A percentile compares a stretch with the other conserved stretches of the same genome.
Evolutionary conservation across 129 eudicot genomes (phyloP).

Genomic region (Saussurea involucrata): DNA sequence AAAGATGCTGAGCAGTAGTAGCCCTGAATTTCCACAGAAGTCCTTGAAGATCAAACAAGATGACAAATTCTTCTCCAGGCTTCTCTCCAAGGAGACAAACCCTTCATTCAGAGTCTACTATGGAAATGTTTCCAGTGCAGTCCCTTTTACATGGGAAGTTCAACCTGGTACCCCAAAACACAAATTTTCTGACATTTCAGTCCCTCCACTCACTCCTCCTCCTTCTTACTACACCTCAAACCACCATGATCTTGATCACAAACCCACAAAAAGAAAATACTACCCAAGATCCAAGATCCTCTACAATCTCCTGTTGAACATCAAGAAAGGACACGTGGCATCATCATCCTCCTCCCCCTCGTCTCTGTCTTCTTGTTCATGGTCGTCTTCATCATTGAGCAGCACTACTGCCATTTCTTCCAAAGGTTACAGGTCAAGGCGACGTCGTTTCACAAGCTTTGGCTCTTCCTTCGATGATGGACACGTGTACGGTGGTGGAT

Average conservation of each 20-base stretch:
- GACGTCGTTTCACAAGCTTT: constrained; percentile 46
- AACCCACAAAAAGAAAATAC: constrained; percentile 21
- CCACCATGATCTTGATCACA: constrained; percentile 10
- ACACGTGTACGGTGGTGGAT: constrained; percentile 22
- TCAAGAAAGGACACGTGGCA: constrained; percentile 34
- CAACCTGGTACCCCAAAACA: constrained; percentile 88
- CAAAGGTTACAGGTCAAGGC: constrained; percentile 17
- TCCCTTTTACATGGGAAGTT: constrained; percentile 83
- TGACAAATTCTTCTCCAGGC: constrained; percentile 53
- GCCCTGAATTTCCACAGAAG: constrained; percentile 30
- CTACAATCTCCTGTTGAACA: constrained; percentile 26
- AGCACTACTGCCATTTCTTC: constrained; percentile 3
- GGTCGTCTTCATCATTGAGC: constrained; percentile 29
- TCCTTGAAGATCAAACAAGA: constrained; percentile 52
- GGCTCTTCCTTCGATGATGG: constrained; percentile 51
- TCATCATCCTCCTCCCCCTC: constrained; percentile 22
- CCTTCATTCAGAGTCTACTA: constrained; percentile 81
- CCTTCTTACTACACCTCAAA: constrained; percentile 53
- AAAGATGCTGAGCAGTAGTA: constrained; percentile 30
- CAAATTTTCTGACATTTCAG: constrained; percentile 30
- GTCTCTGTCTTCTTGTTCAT: constrained; percentile 32
- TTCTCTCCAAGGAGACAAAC: constrained; percentile 58
- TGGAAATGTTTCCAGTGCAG: constrained; percentile 50
- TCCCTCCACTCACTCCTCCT: constrained; percentile 89
- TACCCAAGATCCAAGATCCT: constrained; percentile 35